phyloP scores from a whole-genome alignment of 257 asterid genomes.

The Scutellaria barbata region DNA sequence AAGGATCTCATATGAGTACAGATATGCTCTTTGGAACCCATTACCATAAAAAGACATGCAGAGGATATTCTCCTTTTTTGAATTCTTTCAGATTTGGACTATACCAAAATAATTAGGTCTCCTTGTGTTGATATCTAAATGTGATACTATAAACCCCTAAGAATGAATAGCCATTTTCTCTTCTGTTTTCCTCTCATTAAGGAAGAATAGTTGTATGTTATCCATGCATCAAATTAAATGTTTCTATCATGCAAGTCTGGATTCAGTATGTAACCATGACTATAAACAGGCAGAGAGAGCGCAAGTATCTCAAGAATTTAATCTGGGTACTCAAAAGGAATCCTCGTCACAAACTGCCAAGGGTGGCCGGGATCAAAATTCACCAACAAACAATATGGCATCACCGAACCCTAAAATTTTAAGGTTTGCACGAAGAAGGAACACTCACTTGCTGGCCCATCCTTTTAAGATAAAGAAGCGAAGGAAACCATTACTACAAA shows the following conservation, averaged over 20 bases:
- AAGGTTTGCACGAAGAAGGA: slow-evolving; percentile 41
- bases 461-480: slow-evolving; percentile 51
- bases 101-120: not conserved
- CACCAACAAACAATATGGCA: slow-evolving; percentile 40
- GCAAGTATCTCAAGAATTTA: slow-evolving; percentile 43
- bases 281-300: slow-evolving; percentile 49
- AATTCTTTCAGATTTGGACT: slow-evolving; percentile 5
- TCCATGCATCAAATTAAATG: slow-evolving; percentile 14
- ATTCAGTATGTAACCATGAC: slow-evolving; percentile 26
- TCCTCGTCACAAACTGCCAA: slow-evolving; percentile 43
- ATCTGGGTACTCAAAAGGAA: slow-evolving; percentile 46
- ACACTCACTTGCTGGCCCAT: slow-evolving; percentile 39
- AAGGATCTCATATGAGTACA: slow-evolving; percentile 16
- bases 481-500: slow-evolving; percentile 41
- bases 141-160: slow-evolving; percentile 1
- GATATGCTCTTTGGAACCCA: not conserved
- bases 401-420: slow-evolving; percentile 33
- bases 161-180: slow-evolving; percentile 7
- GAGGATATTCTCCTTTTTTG: not conserved
- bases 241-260: not conserved
- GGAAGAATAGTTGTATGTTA: slow-evolving; percentile 23
- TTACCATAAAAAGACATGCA: not conserved
- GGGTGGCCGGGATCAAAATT: slow-evolving; percentile 40
- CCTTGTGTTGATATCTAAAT: not conserved
- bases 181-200: slow-evolving; percentile 2